These are phyloP conservation scores for Boletus rex-veris DNA, from an alignment of 768 basidiomycete species.

Conservation along the genomic window DNA sequence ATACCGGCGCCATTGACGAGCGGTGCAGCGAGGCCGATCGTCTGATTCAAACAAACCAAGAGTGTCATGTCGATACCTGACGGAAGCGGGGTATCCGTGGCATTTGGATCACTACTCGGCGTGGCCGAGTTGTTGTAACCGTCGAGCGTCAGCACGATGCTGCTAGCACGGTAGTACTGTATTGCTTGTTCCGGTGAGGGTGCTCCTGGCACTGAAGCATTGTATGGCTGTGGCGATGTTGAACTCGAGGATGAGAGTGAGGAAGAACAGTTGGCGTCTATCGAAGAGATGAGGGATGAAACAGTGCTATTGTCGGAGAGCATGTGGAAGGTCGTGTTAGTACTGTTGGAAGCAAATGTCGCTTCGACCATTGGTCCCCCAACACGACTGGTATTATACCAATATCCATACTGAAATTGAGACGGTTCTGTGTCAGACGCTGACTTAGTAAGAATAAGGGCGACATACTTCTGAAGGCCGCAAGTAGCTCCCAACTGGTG, in stretches of 20 bases:
- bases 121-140: slow-evolving; percentile 64
- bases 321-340: slow-evolving; percentile 42
- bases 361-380: slow-evolving; percentile 44
- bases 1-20: slow-evolving; percentile 42
- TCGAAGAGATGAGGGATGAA: slow-evolving; percentile 39
- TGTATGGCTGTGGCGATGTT: slow-evolving; percentile 33
- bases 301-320: slow-evolving; percentile 49
- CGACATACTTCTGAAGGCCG: slow-evolving; percentile 39
- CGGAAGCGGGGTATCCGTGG: slow-evolving; percentile 50
- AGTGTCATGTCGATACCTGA: slow-evolving; percentile 46
- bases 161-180: slow-evolving; percentile 71
- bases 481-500: slow-evolving; percentile 33
- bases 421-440: background rate
- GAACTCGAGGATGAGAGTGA: slow-evolving; percentile 33
- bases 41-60: slow-evolving; percentile 57
- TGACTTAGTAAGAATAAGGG: background rate
- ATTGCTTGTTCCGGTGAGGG: slow-evolving; percentile 51
- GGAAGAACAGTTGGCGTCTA: slow-evolving; percentile 43
- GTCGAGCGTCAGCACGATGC: slow-evolving; percentile 56
- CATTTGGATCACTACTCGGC: slow-evolving; percentile 37
- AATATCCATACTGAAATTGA: slow-evolving; percentile 42
- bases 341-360: slow-evolving; percentile 38
- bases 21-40: slow-evolving; percentile 57
- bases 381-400: slow-evolving; percentile 45
- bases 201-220: slow-evolving; percentile 21